These are phyloP conservation scores for Aspergillus caelatus DNA, from an alignment of 2,329 filamentous ascomycete genomes.

Conservation along the genomic window DNA sequence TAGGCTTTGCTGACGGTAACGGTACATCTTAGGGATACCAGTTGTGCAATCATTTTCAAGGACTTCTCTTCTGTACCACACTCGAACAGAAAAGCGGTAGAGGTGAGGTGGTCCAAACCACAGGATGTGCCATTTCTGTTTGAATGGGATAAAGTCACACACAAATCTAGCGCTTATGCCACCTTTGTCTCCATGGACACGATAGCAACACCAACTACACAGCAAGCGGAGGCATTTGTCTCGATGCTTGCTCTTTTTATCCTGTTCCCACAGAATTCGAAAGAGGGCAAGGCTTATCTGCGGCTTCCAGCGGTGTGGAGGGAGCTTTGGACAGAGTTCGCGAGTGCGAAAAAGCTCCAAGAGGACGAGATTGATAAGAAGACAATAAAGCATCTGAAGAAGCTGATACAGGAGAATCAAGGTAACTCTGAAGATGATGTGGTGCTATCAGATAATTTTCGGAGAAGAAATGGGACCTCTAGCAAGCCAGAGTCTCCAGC, in stretches of 20 bases:
- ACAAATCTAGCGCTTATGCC: constrained; percentile 48
- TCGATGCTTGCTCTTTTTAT: constrained; percentile 81
- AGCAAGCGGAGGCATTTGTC: constrained; percentile 85
- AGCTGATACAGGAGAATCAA: constrained; percentile 39
- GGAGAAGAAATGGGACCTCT: constrained; percentile 49
- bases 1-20: constrained; percentile 13
- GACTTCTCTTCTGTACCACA: constrained; percentile 73
- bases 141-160: constrained; percentile 46
- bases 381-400: constrained; percentile 65
- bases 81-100: constrained; percentile 73
- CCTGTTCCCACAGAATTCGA: constrained; percentile 73
- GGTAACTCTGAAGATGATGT: constrained; percentile 68
- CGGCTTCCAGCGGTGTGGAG: constrained; percentile 79
- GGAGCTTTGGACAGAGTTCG: constrained; percentile 81
- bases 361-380: constrained; percentile 71
- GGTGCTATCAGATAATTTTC: constrained; percentile 75
- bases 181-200: constrained; percentile 72
- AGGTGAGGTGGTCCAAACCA: constrained; percentile 76
- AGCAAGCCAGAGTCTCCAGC: constrained; percentile 31
- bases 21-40: constrained; percentile 62
- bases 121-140: constrained; percentile 57
- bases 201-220: constrained; percentile 71
- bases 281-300: constrained; percentile 83
- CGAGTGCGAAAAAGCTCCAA: constrained; percentile 69
- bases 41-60: constrained; percentile 67